A percentile compares a stretch with the other conserved stretches of the same genome.
Evolutionary conservation across 2,329 filamentous ascomycete genomes (phyloP).

Genomic region (Ploettnerulaceae sp.): DNA sequence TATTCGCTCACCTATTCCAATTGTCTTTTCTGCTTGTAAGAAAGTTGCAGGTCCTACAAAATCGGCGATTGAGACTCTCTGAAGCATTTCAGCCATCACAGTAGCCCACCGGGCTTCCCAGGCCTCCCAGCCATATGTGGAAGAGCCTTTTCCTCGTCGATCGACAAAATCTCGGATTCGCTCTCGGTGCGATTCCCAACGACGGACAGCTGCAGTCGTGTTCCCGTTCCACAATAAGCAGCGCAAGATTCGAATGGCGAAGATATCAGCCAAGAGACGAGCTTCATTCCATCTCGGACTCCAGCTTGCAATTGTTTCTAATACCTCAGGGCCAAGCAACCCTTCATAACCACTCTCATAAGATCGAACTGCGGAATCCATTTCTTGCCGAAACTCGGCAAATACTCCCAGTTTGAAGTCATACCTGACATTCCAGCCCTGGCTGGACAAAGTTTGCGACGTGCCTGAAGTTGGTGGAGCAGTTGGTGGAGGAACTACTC

Average conservation of each 20-base stretch:
- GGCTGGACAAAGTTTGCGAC: slow-evolving; percentile 76
- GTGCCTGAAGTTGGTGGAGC: slow-evolving; percentile 78
- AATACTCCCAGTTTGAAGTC: slow-evolving; percentile 91
- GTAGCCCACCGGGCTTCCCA: slow-evolving; percentile 77
- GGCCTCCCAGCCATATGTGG: slow-evolving; percentile 88
- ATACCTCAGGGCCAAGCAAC: slow-evolving; percentile 74
- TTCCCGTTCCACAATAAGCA: slow-evolving; percentile 78
- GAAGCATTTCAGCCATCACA: slow-evolving; percentile 57
- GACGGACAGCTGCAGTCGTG: slow-evolving; percentile 71
- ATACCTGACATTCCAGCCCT: slow-evolving; percentile 90
- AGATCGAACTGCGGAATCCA: slow-evolving; percentile 78
- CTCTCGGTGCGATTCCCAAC: slow-evolving; percentile 74
- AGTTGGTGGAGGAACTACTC: slow-evolving; percentile 73
- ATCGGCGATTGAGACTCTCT: slow-evolving; percentile 48
- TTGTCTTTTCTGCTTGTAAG: slow-evolving; percentile 53
- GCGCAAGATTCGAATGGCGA: slow-evolving; percentile 75
- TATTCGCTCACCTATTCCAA: slow-evolving; percentile 49
- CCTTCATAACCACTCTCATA: slow-evolving; percentile 85
- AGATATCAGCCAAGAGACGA: slow-evolving; percentile 76
- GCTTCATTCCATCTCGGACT: slow-evolving; percentile 87
- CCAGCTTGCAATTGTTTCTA: slow-evolving; percentile 88
- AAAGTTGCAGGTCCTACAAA: slow-evolving; percentile 45
- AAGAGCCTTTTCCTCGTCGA: slow-evolving; percentile 75
- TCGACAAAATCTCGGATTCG: slow-evolving; percentile 75
- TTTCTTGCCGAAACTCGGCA: slow-evolving; percentile 88